These are phyloP conservation scores for Teunomyces stri DNA, from an alignment of 805 yeast genomes.

Conservation along the genomic window DNA sequence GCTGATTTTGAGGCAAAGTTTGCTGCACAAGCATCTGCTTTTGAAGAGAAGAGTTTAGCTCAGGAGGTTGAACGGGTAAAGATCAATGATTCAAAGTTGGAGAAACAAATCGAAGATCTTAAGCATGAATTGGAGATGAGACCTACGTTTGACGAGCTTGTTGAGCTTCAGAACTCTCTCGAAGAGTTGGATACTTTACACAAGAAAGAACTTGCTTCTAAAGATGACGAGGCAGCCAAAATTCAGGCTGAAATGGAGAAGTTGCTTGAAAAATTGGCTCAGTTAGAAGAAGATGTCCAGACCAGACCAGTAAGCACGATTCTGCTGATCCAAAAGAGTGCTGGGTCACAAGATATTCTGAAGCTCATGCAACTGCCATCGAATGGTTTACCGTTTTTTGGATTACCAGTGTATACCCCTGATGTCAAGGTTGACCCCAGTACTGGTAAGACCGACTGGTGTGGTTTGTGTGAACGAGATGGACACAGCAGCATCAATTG, in stretches of 20 bases:
- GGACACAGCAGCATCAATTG: conserved; percentile 90
- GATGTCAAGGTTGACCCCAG: conserved; percentile 56
- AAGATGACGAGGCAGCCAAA: conserved; percentile 20
- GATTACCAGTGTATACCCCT: conserved; percentile 51
- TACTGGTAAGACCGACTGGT: conserved; percentile 77
- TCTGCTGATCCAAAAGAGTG: not conserved
- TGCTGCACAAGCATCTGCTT: not conserved
- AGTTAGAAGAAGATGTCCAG: not conserved
- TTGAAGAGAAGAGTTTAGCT: conserved; percentile 10
- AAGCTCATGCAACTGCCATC: not conserved
- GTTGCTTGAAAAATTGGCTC: not conserved
- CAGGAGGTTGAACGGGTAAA: conserved; percentile 8
- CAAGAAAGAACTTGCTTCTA: conserved; percentile 27
- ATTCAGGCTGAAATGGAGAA: not conserved
- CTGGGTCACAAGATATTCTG: not conserved
- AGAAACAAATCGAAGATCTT: conserved; percentile 23
- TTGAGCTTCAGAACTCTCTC: conserved; percentile 41
- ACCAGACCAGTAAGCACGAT: not conserved
- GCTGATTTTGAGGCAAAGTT: no score
- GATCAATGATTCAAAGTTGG: conserved; percentile 9
- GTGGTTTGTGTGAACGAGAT: conserved; percentile 86
- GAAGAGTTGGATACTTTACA: conserved; percentile 43
- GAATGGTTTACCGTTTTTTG: not conserved
- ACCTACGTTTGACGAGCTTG: conserved; percentile 42
- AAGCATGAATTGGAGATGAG: conserved; percentile 33